Conservation (phyloP, 2,329 filamentous ascomycete genomes). For the Talaromyces sp. region DNA sequence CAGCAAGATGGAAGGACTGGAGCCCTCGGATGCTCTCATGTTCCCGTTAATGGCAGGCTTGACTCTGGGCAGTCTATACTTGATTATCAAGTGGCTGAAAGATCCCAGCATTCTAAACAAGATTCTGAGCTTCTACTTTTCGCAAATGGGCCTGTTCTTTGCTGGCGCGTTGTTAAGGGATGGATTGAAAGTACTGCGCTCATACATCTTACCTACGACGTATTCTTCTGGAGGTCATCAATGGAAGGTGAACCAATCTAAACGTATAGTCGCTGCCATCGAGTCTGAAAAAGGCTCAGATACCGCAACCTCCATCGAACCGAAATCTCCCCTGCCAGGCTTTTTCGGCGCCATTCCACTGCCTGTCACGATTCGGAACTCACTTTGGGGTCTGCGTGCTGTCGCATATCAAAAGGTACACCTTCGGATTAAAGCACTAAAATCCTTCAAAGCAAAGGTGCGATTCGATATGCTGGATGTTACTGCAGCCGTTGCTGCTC, state of each 20-base stretch:
- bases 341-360: slow-evolving; percentile 49
- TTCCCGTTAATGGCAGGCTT: slow-evolving; percentile 75
- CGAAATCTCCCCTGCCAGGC: slow-evolving; percentile 52
- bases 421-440: slow-evolving; percentile 54
- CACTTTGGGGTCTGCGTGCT: slow-evolving; percentile 51
- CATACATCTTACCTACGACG: slow-evolving; percentile 69
- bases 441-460: slow-evolving; percentile 43
- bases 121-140: slow-evolving; percentile 80
- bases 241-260: slow-evolving; percentile 44
- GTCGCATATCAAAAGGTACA: slow-evolving; percentile 50
- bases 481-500: slow-evolving; percentile 56
- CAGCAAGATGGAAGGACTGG: slow-evolving; percentile 64
- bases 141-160: slow-evolving; percentile 72
- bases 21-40: slow-evolving; percentile 75
- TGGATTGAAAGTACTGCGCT: slow-evolving; percentile 59
- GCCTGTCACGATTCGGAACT: slow-evolving; percentile 29
- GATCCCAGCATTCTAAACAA: slow-evolving; percentile 79
- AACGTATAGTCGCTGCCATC: slow-evolving; percentile 28
- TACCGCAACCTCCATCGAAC: slow-evolving; percentile 22
- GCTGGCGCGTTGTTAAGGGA: slow-evolving; percentile 73
- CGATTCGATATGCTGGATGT: slow-evolving; percentile 46
- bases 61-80: slow-evolving; percentile 73
- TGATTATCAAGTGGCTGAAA: slow-evolving; percentile 82
- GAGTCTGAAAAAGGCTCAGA: slow-evolving; percentile 16
- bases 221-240: slow-evolving; percentile 55